A percentile compares a stretch with the other conserved stretches of the same genome.
Evolutionary conservation across 225 moss, liverwort and hornwort genomes (phyloP).

Genomic region (Physcomitrium patens): DNA sequence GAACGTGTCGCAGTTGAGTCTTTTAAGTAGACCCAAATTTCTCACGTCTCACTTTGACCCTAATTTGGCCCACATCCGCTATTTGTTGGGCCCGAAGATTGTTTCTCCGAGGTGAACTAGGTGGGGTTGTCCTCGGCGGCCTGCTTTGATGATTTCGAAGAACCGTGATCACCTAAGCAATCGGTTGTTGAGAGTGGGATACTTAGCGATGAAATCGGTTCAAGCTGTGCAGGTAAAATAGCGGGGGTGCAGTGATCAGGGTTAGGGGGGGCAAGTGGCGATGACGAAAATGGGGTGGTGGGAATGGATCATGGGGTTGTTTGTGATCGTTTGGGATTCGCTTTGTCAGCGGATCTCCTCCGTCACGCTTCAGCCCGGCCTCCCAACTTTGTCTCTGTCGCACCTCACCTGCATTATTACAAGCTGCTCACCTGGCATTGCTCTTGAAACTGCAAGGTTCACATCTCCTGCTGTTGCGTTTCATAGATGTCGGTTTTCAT

Average conservation of each 20-base stretch:
- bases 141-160: neutral
- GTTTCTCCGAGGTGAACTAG: neutral
- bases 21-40: neutral
- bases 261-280: conserved; percentile 25
- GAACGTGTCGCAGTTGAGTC: conserved; percentile 4
- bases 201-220: neutral
- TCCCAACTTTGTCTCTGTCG: conserved; percentile 34
- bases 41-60: neutral
- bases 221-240: neutral
- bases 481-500: no score
- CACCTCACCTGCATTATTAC: conserved; percentile 60
- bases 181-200: neutral
- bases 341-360: conserved; percentile 25
- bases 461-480: no score
- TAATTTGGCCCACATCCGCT: neutral
- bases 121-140: neutral
- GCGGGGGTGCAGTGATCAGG: conserved; percentile 22
- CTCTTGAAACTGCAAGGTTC: conserved; percentile 37
- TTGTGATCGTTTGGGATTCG: neutral
- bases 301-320: conserved; percentile 28
- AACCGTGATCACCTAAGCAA: neutral
- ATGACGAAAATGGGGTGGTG: conserved; percentile 41
- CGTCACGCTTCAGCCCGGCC: conserved; percentile 39
- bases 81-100: neutral
- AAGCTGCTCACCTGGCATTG: conserved; percentile 60